Percentiles rank a stretch among this genome's conserved stretches.
phyloP scores from a whole-genome alignment of 305 asterid species.

The Lippia alba region DNA sequence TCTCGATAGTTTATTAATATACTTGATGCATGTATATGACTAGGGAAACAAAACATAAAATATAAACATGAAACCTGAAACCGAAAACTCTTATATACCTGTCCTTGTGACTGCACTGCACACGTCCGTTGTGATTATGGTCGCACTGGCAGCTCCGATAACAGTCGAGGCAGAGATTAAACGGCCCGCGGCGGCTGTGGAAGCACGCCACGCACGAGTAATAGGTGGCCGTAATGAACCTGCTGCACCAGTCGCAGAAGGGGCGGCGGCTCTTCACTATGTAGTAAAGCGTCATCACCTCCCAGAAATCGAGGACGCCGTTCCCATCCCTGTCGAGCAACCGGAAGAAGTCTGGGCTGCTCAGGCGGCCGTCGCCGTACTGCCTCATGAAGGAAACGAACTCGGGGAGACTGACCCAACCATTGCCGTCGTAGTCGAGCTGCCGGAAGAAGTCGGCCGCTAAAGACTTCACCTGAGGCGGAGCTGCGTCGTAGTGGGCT shows the following conservation, averaged over 20 bases:
- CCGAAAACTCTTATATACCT: too few relatives aligned
- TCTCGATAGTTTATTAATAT: too few relatives aligned
- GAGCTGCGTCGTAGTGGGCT: too few relatives aligned
- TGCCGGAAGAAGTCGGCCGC: too few relatives aligned
- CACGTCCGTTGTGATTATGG: constrained; percentile 23
- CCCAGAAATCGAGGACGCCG: constrained; percentile 43
- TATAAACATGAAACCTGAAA: too few relatives aligned
- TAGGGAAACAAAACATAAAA: too few relatives aligned
- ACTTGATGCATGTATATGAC: too few relatives aligned
- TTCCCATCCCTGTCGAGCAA: constrained; percentile 40
- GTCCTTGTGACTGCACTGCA: constrained; percentile 14
- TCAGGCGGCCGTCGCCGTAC: constrained; percentile 41
- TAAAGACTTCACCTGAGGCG: too few relatives aligned
- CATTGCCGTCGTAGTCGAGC: too few relatives aligned
- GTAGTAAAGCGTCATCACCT: constrained; percentile 43
- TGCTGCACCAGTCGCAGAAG: constrained; percentile 36
- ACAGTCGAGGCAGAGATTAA: constrained; percentile 31
- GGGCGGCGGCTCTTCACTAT: constrained; percentile 33
- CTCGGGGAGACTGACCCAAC: constrained; percentile 29
- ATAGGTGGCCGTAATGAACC: constrained; percentile 29
- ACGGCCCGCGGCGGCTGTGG: not conserved
- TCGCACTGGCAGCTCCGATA: constrained; percentile 13
- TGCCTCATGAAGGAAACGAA: constrained; percentile 44
- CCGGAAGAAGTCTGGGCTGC: constrained; percentile 36
- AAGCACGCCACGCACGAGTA: constrained; percentile 35